These are phyloP conservation scores for Dendrobium catenatum DNA, from an alignment of 106 monocot genomes.

Conservation along the genomic window DNA sequence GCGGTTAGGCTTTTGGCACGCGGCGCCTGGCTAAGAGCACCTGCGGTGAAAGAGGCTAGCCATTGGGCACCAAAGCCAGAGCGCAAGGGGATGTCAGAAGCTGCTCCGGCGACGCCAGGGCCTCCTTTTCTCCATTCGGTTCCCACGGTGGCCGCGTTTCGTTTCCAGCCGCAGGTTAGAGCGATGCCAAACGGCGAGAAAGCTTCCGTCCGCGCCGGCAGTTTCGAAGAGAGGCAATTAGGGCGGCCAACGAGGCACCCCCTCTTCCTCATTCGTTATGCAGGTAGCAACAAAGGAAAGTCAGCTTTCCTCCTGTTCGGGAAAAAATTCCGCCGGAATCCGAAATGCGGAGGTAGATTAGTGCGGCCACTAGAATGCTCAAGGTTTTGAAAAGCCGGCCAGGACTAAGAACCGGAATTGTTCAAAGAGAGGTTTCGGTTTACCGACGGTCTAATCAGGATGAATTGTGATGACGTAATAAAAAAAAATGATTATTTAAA, in stretches of 20 bases:
- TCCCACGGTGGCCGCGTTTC: not conserved
- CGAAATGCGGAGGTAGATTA: too few relatives aligned
- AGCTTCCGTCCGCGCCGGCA: not conserved
- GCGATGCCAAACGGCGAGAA: slow-evolving; percentile 4
- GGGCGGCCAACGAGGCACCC: slow-evolving; percentile 10
- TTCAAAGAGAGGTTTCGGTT: too few relatives aligned
- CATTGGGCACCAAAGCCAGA: slow-evolving; percentile 71
- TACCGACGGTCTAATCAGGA: too few relatives aligned
- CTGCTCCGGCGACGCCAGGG: slow-evolving; percentile 27
- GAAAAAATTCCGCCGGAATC: too few relatives aligned
- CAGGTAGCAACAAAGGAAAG: not conserved
- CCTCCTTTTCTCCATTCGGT: not conserved
- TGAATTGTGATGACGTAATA: too few relatives aligned
- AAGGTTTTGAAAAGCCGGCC: too few relatives aligned
- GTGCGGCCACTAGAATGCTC: too few relatives aligned
- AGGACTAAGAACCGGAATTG: too few relatives aligned
- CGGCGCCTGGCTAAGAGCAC: slow-evolving; percentile 69
- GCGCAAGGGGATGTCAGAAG: slow-evolving; percentile 67
- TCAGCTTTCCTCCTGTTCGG: not conserved
- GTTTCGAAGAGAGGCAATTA: slow-evolving; percentile 10
- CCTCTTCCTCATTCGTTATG: slow-evolving; percentile 1
- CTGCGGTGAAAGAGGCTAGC: slow-evolving; percentile 68
- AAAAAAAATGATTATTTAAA: too few relatives aligned
- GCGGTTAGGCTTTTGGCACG: slow-evolving; percentile 85
- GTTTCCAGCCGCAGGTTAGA: not conserved